A percentile compares a stretch with the other conserved stretches of the same genome.
Evolutionary conservation across 1,284 basidiomycete genomes (phyloP).

Genomic region (Papiliotrema nemorosa): DNA sequence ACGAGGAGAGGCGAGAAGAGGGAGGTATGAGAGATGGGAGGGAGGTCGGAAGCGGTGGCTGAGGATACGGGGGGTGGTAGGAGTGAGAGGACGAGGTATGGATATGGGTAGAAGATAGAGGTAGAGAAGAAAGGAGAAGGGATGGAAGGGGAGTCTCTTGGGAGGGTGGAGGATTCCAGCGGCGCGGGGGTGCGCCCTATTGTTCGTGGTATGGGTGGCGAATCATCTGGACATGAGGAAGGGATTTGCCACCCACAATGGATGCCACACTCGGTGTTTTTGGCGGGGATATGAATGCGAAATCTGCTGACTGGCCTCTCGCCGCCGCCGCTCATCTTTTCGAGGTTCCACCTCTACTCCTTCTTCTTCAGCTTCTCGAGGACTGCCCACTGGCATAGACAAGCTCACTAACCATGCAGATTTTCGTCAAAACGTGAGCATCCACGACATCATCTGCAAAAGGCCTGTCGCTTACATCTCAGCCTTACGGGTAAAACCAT

Average conservation of each 20-base stretch:
- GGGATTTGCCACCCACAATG: neutral
- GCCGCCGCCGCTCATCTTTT: constrained; percentile 2
- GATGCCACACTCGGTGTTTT: neutral
- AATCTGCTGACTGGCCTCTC: constrained; percentile 2
- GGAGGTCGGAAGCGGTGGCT: constrained; percentile 1
- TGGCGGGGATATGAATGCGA: neutral
- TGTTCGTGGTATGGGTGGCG: too few species aligned
- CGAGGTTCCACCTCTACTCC: constrained; percentile 3
- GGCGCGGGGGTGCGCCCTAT: too few species aligned
- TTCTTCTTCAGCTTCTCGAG: constrained; percentile 30
- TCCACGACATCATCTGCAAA: neutral
- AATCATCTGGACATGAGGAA: too few species aligned
- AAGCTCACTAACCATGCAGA: constrained; percentile 62
- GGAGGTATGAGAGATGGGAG: constrained; percentile 1
- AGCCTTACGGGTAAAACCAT: constrained; percentile 99
- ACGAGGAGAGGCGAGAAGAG: constrained; percentile 7
- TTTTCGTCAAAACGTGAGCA: constrained; percentile 88
- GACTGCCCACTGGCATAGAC: constrained; percentile 34
- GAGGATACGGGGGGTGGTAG: constrained; percentile 3
- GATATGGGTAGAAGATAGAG: neutral
- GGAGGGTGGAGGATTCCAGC: too few species aligned
- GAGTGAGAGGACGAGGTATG: neutral
- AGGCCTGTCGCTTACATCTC: constrained; percentile 12
- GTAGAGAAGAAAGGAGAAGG: constrained; percentile 5
- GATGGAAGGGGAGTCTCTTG: constrained; percentile 2